A percentile compares a stretch with the other conserved stretches of the same genome.
phyloP scores from a whole-genome alignment of 2,329 filamentous ascomycete species.

The Teratosphaeria epicoccoides region DNA sequence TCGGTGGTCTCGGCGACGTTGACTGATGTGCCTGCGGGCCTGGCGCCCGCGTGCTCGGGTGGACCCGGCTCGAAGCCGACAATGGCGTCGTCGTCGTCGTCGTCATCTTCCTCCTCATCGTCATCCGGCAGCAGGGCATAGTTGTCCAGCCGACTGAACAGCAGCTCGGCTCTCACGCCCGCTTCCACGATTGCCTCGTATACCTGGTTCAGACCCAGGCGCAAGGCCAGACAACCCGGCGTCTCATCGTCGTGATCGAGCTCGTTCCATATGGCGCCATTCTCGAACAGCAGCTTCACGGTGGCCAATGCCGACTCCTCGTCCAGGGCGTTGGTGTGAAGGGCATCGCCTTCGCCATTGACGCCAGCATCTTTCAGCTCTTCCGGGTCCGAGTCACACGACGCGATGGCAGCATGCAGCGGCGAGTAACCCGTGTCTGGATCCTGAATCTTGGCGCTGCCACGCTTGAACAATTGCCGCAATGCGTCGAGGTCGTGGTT shows the following conservation, averaged over 20 bases:
- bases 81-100: conserved; percentile 23
- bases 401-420: conserved; percentile 79
- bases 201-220: conserved; percentile 56
- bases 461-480: conserved; percentile 55
- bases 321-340: conserved; percentile 24
- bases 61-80: conserved; percentile 23
- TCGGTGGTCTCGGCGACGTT: conserved; percentile 8
- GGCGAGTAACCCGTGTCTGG: conserved; percentile 76
- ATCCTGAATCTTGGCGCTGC: conserved; percentile 67
- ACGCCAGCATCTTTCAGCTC: conserved; percentile 16
- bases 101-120: conserved; percentile 41
- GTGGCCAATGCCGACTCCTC: conserved; percentile 56
- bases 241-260: conserved; percentile 79
- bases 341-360: conserved; percentile 24
- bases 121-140: conserved; percentile 62
- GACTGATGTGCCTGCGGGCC: neutral
- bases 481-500: conserved; percentile 58
- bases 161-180: conserved; percentile 78
- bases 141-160: conserved; percentile 70
- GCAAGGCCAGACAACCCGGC: conserved; percentile 71
- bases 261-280: conserved; percentile 96
- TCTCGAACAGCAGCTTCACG: conserved; percentile 66
- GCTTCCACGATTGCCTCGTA: conserved; percentile 82
- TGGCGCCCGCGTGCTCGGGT: conserved; percentile 8
- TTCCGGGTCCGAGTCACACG: conserved; percentile 37